Conservation (phyloP, 148 eudicot species). For the Selenicereus undatus region DNA sequence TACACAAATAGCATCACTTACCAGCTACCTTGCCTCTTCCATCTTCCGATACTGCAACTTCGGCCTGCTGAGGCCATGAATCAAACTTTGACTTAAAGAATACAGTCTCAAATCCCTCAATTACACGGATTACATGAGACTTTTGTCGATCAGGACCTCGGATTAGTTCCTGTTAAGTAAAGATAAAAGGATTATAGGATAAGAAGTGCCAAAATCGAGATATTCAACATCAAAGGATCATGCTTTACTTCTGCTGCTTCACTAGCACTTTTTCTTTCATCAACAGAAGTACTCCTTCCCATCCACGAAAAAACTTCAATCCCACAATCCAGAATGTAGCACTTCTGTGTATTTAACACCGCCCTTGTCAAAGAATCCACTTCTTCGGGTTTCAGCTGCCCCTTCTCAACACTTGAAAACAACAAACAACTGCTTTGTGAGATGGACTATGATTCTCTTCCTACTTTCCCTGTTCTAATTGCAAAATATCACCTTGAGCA, state of each 20-base stretch:
- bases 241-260: constrained; percentile 55
- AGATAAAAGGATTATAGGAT: not conserved
- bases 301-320: constrained; percentile 64
- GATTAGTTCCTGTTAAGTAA: not conserved
- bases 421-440: constrained; percentile 30
- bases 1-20: constrained; percentile 2
- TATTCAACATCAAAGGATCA: constrained; percentile 2
- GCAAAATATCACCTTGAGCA: not conserved
- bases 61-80: constrained; percentile 47
- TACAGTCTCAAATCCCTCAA: constrained; percentile 54
- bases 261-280: constrained; percentile 53
- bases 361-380: constrained; percentile 27
- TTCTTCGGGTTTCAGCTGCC: not conserved
- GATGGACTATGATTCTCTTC: not conserved
- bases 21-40: constrained; percentile 82
- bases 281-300: constrained; percentile 59
- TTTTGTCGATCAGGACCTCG: not conserved
- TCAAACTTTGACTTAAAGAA: constrained; percentile 43
- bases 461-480: not conserved
- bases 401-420: not conserved
- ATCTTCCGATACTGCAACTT: constrained; percentile 43
- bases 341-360: constrained; percentile 48
- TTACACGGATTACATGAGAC: constrained; percentile 36
- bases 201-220: not conserved
- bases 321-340: constrained; percentile 71